Percentiles rank a stretch among this genome's conserved stretches.
phyloP scores from a whole-genome alignment of 345 rosid species.

The Bruguiera sexangula region DNA sequence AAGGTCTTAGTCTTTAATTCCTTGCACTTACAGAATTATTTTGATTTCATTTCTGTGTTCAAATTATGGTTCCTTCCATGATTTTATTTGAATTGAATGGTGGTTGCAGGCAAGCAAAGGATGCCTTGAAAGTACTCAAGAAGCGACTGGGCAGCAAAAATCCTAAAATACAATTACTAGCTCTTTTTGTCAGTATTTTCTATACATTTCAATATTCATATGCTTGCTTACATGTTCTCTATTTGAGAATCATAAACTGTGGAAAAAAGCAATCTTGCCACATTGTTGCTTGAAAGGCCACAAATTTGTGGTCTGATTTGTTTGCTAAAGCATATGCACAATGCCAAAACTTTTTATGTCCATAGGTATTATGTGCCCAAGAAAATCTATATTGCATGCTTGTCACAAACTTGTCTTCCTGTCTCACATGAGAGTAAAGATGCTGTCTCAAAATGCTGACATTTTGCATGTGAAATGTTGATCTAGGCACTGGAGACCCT shows the following conservation, averaged over 20 bases:
- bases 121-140: constrained; percentile 83
- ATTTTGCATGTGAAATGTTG: constrained; percentile 15
- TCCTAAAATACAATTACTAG: constrained; percentile 83
- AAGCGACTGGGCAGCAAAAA: constrained; percentile 83
- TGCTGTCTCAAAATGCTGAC: neutral
- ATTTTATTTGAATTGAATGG: constrained; percentile 11
- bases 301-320: no score
- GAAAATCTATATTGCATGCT: no score
- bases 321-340: no score
- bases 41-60: neutral
- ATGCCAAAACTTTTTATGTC: no score
- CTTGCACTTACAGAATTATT: neutral
- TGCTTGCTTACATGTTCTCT: constrained; percentile 6
- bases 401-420: neutral
- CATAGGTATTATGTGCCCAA: no score
- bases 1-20: neutral
- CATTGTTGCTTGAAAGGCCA: neutral
- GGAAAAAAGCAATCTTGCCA: no score
- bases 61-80: neutral
- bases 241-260: neutral
- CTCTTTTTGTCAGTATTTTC: constrained; percentile 68
- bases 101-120: constrained; percentile 76
- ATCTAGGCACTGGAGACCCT: constrained; percentile 84
- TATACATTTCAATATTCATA: constrained; percentile 5
- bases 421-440: neutral